These are phyloP conservation scores for Phoenix dactylifera DNA, from an alignment of 176 grass and related monocot species.

Conservation along the genomic window DNA sequence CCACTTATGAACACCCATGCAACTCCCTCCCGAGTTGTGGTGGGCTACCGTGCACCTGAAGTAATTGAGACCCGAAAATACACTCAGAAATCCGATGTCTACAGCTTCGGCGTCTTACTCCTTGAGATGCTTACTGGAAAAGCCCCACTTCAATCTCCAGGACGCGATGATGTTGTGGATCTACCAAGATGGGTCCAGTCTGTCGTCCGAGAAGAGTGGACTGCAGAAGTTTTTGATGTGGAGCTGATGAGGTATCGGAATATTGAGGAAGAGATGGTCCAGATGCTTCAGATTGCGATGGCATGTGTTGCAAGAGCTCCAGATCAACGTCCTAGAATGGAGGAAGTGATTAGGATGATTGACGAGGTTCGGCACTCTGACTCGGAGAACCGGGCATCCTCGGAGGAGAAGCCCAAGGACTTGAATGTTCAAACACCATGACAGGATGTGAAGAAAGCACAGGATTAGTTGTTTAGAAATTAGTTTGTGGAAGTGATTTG, in stretches of 20 bases:
- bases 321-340: slow-evolving; percentile 12
- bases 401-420: background rate
- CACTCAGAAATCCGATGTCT: slow-evolving; percentile 6
- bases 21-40: slow-evolving; percentile 7
- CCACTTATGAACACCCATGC: background rate
- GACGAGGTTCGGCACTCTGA: background rate
- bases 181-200: slow-evolving; percentile 10
- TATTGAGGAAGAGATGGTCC: slow-evolving; percentile 9
- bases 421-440: background rate
- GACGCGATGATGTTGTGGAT: slow-evolving; percentile 2
- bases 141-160: slow-evolving; percentile 14
- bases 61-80: background rate
- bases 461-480: too few species aligned
- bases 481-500: too few species aligned
- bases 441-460: background rate
- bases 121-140: slow-evolving; percentile 10
- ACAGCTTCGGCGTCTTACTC: slow-evolving; percentile 3
- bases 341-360: slow-evolving; percentile 6
- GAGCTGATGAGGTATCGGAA: slow-evolving; percentile 7
- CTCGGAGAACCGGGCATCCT: slow-evolving; percentile 9
- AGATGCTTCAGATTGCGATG: slow-evolving; percentile 11
- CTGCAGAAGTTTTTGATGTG: slow-evolving; percentile 13
- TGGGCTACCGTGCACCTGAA: slow-evolving; percentile 9
- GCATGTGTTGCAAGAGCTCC: slow-evolving; percentile 3
- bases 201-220: slow-evolving; percentile 16